Base-by-base conservation (phyloP, 202 grass and related monocot genomes). In the Schoenoplectus triqueter region DNA sequence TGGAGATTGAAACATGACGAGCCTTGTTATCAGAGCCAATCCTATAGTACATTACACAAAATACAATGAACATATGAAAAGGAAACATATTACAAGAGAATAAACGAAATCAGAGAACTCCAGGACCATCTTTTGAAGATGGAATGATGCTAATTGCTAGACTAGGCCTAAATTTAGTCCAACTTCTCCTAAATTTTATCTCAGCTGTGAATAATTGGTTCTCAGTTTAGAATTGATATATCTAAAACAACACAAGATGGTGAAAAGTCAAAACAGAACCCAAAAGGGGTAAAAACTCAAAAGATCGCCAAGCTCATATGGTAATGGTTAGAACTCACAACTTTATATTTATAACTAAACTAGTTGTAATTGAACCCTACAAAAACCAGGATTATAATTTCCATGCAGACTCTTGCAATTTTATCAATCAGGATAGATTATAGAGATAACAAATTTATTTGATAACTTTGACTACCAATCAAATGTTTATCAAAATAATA, bases 1-100 rank as follows among this genome's bases (percentile, higher is more conserved):
- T 97, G 80, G 67, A 86, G 64, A 86, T 66, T 81, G 15, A 60
- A 51, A 90, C 80, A 47, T 69, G 72, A 60, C 72, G 75, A 47
- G 82, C 63, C 64, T 83, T 87, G 59, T 81, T 94, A 69, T 93
- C 88, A 78, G 91, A 84, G 68, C 71, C 73, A 88, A 65, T 70
- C 48, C 81, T 78, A 62, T 31, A 31, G 31, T 31, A 31, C 31
- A 31, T 31, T 31, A 31, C 31, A 31, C 31, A 31, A 31, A 31
- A 31, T 31, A 31, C n/a, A 18, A 54, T 60, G 39, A 83, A 22
- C 80, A 47, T 80, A 82, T 7, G 31, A 31, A 31, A 31, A 31
- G 31, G 31, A 31, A 31, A 31, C 31, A 31, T 31, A 31, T 31
- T 17, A 60, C 54, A 76, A 57, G 22, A 57, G 48, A 5, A 84